phyloP scores from a whole-genome alignment of 768 basidiomycete genomes.

The Kwoniella shandongensis region DNA sequence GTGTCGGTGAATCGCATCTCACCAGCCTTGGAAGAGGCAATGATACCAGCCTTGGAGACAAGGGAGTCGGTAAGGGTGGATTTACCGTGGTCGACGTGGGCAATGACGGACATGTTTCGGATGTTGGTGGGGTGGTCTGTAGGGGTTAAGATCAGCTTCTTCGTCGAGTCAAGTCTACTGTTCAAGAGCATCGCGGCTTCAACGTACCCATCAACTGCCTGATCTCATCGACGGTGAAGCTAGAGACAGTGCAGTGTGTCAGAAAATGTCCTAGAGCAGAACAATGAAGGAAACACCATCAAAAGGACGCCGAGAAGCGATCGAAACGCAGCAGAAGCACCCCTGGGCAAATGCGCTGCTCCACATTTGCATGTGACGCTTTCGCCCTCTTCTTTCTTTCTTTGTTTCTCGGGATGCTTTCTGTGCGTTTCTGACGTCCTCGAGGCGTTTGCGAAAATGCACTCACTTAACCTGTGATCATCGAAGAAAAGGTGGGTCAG shows the following conservation, averaged over 20 bases:
- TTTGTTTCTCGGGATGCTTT: slow-evolving; percentile 1
- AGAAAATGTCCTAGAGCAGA: neutral
- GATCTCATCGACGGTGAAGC: slow-evolving; percentile 55
- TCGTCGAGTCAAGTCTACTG: slow-evolving; percentile 17
- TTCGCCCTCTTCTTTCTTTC: neutral
- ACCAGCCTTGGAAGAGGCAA: slow-evolving; percentile 89
- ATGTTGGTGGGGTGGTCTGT: slow-evolving; percentile 52
- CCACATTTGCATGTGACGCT: neutral
- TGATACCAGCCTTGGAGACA: slow-evolving; percentile 99
- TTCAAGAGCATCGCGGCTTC: neutral
- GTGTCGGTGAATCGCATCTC: slow-evolving; percentile 97
- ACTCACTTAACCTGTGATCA: slow-evolving; percentile 43
- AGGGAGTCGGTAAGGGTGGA: slow-evolving; percentile 98
- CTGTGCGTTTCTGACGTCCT: neutral
- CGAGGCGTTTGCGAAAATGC: neutral
- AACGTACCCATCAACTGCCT: slow-evolving; percentile 48
- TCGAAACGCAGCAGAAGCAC: neutral
- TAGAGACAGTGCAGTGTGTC: slow-evolving; percentile 14
- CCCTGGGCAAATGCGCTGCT: neutral
- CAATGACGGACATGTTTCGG: slow-evolving; percentile 58
- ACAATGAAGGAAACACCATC: neutral
- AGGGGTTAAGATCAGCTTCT: slow-evolving; percentile 2
- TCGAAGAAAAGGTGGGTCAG: slow-evolving; percentile 24
- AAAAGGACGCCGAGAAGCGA: slow-evolving; percentile 1
- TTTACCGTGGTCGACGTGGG: slow-evolving; percentile 96